Percentiles rank a stretch among this genome's conserved stretches.
phyloP scores from a whole-genome alignment of 345 rosid species.

The Lumnitzera littorea region DNA sequence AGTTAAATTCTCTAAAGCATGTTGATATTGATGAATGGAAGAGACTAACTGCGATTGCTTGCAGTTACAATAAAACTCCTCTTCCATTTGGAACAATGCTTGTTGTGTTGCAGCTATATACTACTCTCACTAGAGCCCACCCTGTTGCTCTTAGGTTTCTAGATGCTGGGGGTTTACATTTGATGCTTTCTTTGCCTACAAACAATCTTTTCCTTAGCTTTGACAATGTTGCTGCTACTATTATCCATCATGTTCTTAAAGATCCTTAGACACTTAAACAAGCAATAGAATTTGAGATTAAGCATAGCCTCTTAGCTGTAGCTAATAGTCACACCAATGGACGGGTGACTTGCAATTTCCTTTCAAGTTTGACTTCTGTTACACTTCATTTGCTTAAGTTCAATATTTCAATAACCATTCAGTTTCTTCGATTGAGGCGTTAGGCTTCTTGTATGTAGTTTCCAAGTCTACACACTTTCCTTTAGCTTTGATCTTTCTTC shows the following conservation, averaged over 20 bases:
- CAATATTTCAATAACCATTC: too few relatives aligned
- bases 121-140: constrained; percentile 79
- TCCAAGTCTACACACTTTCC: too few relatives aligned
- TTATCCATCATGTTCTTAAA: constrained; percentile 17
- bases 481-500: too few relatives aligned
- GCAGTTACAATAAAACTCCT: too few relatives aligned
- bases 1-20: constrained; percentile 54
- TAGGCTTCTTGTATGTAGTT: too few relatives aligned
- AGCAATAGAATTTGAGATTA: constrained; percentile 95
- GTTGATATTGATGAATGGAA: too few relatives aligned
- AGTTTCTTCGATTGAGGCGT: too few relatives aligned
- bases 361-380: constrained; percentile 14
- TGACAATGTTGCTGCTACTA: constrained; percentile 53
- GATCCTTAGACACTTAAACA: constrained; percentile 96
- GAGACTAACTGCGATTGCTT: too few relatives aligned
- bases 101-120: constrained; percentile 81
- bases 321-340: constrained; percentile 79
- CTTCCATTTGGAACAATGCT: constrained; percentile 18
- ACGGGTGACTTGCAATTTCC: constrained; percentile 72
- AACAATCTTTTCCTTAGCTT: constrained; percentile 38
- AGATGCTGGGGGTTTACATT: constrained; percentile 72
- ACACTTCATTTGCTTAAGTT: too few relatives aligned
- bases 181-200: constrained; percentile 77
- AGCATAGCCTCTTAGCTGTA: constrained; percentile 64
- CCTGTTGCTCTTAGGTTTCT: constrained; percentile 75